phyloP scores from a whole-genome alignment of 345 rosid genomes.

The Hibiscus tridactylites region DNA sequence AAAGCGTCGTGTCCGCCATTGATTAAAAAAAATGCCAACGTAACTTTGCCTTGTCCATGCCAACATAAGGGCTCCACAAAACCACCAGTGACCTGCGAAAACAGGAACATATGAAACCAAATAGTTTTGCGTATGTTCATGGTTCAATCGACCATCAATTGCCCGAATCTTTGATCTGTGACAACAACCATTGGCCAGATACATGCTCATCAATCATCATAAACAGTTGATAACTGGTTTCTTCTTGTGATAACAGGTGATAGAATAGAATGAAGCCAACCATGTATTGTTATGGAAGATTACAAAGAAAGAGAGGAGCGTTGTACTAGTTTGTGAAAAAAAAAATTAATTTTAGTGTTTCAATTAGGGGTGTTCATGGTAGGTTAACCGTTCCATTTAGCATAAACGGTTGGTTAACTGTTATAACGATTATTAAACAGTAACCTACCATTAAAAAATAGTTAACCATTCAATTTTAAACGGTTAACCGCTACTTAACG shows the following conservation, averaged over 20 bases:
- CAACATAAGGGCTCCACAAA: slow-evolving; percentile 8
- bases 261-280: no score
- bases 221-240: neutral
- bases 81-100: neutral
- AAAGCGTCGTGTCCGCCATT: neutral
- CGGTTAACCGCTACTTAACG: no score
- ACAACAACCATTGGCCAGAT: neutral
- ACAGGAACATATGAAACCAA: neutral
- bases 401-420: no score
- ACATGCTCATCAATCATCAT: neutral
- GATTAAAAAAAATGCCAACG: neutral
- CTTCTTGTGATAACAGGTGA: no score
- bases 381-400: no score
- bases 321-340: neutral
- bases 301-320: no score
- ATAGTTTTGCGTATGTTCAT: neutral
- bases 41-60: neutral
- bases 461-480: no score
- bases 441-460: no score
- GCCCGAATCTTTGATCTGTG: neutral
- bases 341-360: neutral
- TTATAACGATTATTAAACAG: no score
- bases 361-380: no score
- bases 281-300: no score
- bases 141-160: neutral